A percentile compares a stretch with the other conserved stretches of the same genome.
These are phyloP conservation scores for Hawksworthiomyces lignivorus DNA, from an alignment of 2,329 filamentous ascomycete species.

Conservation along the genomic window DNA sequence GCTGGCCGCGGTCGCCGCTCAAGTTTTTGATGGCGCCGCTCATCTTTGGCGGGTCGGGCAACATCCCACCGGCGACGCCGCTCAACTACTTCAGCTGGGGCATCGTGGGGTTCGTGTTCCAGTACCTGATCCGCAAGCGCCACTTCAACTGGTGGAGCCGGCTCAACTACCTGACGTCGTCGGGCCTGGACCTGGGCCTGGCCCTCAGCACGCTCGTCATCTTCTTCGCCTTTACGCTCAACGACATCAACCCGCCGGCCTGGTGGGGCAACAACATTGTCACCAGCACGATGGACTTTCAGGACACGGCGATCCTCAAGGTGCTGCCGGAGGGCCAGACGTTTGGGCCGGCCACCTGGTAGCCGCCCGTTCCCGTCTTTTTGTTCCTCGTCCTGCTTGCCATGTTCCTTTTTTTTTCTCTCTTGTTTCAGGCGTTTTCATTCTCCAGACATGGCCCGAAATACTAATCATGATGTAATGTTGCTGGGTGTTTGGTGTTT, in stretches of 20 bases:
- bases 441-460: no score
- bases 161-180: conserved; percentile 65
- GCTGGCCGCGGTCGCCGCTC: conserved; percentile 42
- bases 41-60: conserved; percentile 52
- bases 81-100: conserved; percentile 71
- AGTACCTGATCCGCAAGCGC: conserved; percentile 56
- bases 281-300: conserved; percentile 52
- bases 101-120: conserved; percentile 62
- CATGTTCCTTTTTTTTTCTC: neutral
- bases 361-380: neutral
- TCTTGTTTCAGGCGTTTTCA: neutral
- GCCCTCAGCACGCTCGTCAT: conserved; percentile 60
- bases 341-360: conserved; percentile 56
- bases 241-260: conserved; percentile 50
- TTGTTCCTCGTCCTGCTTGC: no score
- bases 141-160: conserved; percentile 65
- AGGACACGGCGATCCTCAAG: conserved; percentile 50
- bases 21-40: conserved; percentile 53
- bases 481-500: neutral
- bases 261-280: conserved; percentile 65
- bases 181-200: conserved; percentile 61
- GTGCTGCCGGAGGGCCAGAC: conserved; percentile 44
- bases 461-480: no score
- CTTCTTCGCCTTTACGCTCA: conserved; percentile 61
- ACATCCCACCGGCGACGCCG: conserved; percentile 60